Percentiles rank a stretch among this genome's conserved stretches.
These are phyloP conservation scores for Penicillium soppii DNA, from an alignment of 495 filamentous ascomycete genomes.

Conservation along the genomic window DNA sequence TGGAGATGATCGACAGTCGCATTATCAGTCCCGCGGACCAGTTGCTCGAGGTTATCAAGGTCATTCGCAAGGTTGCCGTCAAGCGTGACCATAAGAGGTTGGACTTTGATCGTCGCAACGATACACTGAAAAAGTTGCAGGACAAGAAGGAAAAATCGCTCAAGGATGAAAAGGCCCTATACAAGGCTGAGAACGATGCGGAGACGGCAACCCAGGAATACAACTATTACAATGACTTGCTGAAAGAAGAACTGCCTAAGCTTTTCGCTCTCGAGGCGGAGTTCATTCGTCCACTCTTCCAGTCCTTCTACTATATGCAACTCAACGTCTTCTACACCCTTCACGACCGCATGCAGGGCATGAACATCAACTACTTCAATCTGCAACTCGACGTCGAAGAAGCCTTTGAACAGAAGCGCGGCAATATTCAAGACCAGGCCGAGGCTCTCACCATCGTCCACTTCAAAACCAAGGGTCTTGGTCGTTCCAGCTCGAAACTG, in stretches of 20 bases:
- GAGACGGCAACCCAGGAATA: slow-evolving; percentile 93
- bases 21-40: slow-evolving; percentile 94
- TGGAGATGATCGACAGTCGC: slow-evolving; percentile 95
- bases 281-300: slow-evolving; percentile 96
- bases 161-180: slow-evolving; percentile 96
- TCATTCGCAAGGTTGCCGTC: slow-evolving; percentile 79
- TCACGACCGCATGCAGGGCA: slow-evolving; percentile 94
- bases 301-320: slow-evolving; percentile 99
- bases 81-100: slow-evolving; percentile 98
- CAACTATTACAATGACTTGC: slow-evolving; percentile 93
- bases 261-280: slow-evolving; percentile 91
- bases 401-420: slow-evolving; percentile 83
- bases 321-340: slow-evolving; percentile 99
- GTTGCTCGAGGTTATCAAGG: slow-evolving; percentile 90
- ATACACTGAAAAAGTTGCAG: slow-evolving; percentile 85
- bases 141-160: slow-evolving; percentile 96
- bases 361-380: slow-evolving; percentile 97
- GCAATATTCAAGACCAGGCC: slow-evolving; percentile 76
- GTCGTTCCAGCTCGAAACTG: slow-evolving; percentile 48
- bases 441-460: slow-evolving; percentile 78
- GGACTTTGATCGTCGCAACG: slow-evolving; percentile 86
- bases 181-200: slow-evolving; percentile 90
- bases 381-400: slow-evolving; percentile 85
- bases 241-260: slow-evolving; percentile 93
- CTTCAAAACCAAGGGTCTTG: slow-evolving; percentile 80